Evolutionary conservation across 495 filamentous ascomycete species (phyloP).

Genomic region (Tuber brumale): DNA sequence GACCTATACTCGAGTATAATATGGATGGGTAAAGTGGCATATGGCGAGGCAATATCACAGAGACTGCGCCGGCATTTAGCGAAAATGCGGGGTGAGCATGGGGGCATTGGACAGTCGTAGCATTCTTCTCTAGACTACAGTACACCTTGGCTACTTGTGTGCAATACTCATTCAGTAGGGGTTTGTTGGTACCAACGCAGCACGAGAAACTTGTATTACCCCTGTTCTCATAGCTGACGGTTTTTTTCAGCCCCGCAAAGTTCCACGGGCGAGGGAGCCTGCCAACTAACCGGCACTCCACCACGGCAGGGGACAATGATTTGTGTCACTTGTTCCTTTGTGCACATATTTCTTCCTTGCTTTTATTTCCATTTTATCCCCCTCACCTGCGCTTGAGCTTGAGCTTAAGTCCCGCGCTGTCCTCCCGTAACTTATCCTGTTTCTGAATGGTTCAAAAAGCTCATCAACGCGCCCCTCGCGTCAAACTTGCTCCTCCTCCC

Average conservation of each 20-base stretch:
- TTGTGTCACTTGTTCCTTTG: slow-evolving; percentile 9
- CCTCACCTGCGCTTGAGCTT: slow-evolving; percentile 20
- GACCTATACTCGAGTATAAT: not conserved
- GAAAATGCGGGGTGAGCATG: slow-evolving; percentile 18
- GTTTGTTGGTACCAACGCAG: not conserved
- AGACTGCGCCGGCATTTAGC: slow-evolving; percentile 8
- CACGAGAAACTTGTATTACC: not conserved
- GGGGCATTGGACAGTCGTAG: not conserved
- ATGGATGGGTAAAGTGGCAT: not conserved
- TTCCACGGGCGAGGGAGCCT: not conserved
- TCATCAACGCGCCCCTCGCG: slow-evolving; percentile 28
- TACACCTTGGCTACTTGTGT: no score
- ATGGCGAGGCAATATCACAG: not conserved
- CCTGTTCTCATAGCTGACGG: not conserved
- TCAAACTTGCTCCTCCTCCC: slow-evolving; percentile 21
- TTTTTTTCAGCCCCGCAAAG: not conserved
- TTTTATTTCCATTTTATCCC: slow-evolving; percentile 5
- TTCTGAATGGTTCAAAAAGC: slow-evolving; percentile 9
- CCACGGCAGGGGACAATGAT: not conserved
- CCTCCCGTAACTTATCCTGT: not conserved
- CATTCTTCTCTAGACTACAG: no score
- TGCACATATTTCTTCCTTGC: not conserved
- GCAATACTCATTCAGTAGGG: no score
- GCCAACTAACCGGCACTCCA: not conserved
- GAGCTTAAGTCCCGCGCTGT: slow-evolving; percentile 14